These are phyloP conservation scores for Microsporum ferrugineum DNA, from an alignment of 2,329 filamentous ascomycete species.

Conservation along the genomic window DNA sequence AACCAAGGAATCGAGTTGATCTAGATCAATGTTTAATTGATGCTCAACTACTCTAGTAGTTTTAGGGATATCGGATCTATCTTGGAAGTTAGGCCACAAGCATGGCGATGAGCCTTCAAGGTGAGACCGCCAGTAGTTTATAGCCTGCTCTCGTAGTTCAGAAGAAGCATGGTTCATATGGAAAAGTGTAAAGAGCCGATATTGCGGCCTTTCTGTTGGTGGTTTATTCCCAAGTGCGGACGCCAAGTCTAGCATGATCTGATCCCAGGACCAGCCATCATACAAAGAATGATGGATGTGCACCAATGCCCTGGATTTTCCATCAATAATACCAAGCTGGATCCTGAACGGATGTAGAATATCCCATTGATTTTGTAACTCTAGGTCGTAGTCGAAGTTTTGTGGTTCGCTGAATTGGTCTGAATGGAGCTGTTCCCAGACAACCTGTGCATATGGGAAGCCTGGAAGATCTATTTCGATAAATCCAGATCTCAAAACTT, in stretches of 20 bases:
- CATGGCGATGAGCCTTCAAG: constrained; percentile 47
- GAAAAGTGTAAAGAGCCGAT: constrained; percentile 46
- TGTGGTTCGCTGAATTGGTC: constrained; percentile 37
- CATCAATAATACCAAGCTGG: constrained; percentile 37
- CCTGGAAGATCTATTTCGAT: constrained; percentile 35
- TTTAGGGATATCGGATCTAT: constrained; percentile 20
- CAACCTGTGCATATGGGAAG: constrained; percentile 48
- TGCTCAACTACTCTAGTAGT: constrained; percentile 21
- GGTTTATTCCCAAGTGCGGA: constrained; percentile 34
- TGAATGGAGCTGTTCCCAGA: constrained; percentile 46
- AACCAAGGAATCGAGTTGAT: constrained; percentile 29
- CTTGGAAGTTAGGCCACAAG: constrained; percentile 49
- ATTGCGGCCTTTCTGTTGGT: constrained; percentile 43
- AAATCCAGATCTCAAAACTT: constrained; percentile 66
- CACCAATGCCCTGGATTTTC: constrained; percentile 31
- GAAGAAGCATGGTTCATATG: constrained; percentile 26
- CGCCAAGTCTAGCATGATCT: constrained; percentile 57
- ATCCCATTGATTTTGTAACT: constrained; percentile 26
- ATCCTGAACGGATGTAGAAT: constrained; percentile 50
- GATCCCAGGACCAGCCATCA: constrained; percentile 84
- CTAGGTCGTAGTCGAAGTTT: constrained; percentile 31
- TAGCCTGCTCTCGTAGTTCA: constrained; percentile 32
- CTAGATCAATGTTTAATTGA: constrained; percentile 27
- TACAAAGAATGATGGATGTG: constrained; percentile 75
- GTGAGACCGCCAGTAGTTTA: constrained; percentile 59